A percentile compares a stretch with the other conserved stretches of the same genome.
Conservation (phyloP, 495 filamentous ascomycete genomes). For the Parachaetomium inaequale region DNA sequence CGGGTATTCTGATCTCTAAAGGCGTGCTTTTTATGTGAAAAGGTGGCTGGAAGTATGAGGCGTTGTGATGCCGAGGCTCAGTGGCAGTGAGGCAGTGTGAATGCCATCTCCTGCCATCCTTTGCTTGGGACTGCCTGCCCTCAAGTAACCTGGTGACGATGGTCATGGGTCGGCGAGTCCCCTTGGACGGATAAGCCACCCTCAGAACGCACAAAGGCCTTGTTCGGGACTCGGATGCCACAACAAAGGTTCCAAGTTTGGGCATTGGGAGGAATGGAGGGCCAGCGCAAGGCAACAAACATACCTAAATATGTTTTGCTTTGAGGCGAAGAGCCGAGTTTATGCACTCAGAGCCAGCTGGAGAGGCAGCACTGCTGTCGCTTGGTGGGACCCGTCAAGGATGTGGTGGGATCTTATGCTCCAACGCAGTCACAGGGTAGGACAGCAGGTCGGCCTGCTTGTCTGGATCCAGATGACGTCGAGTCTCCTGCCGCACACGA, state of each 20-base stretch:
- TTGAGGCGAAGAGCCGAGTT: conserved; percentile 12
- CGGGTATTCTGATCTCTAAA: neutral
- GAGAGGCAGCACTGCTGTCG: conserved; percentile 37
- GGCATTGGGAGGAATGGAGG: too few species aligned
- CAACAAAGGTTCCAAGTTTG: neutral
- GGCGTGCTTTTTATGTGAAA: neutral
- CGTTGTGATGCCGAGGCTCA: neutral
- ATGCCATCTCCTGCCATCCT: too few species aligned
- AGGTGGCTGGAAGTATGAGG: neutral
- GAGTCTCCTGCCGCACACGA: conserved; percentile 20
- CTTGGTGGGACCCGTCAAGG: conserved; percentile 37
- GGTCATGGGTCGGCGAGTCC: conserved; percentile 1
- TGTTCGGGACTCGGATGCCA: conserved; percentile 1
- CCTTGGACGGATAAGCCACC: neutral
- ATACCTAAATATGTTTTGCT: conserved; percentile 15
- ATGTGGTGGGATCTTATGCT: conserved; percentile 28
- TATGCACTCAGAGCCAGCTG: conserved; percentile 39
- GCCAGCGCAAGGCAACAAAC: neutral
- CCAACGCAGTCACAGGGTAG: conserved; percentile 25
- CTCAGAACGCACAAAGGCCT: conserved; percentile 11
- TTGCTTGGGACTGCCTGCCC: neutral
- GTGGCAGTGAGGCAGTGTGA: neutral
- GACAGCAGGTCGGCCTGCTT: conserved; percentile 33
- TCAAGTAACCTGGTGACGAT: conserved; percentile 1
- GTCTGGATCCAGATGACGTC: conserved; percentile 32